Conservation (phyloP, 768 basidiomycete species). For the Hygrocybe coccinea region DNA sequence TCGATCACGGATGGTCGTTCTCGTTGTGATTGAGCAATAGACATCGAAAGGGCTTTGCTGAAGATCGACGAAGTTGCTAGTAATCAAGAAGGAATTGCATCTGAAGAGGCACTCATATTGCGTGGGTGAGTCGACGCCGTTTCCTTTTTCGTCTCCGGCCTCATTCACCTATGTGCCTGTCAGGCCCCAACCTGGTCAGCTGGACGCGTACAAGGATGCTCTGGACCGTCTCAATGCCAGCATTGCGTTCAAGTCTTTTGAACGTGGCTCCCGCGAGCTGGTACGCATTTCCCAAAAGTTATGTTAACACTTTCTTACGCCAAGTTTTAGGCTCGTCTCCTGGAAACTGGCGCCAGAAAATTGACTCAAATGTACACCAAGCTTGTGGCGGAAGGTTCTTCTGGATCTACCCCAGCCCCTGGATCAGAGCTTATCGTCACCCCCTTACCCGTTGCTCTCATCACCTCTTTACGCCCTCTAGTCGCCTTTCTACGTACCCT, state of each 20-base stretch:
- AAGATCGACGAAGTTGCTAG: constrained; percentile 79
- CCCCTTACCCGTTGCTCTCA: constrained; percentile 52
- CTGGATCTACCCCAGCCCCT: constrained; percentile 62
- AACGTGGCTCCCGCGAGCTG: constrained; percentile 50
- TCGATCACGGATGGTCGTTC: not conserved
- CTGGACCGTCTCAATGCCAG: constrained; percentile 73
- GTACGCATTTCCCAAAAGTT: constrained; percentile 28
- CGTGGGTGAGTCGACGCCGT: constrained; percentile 51
- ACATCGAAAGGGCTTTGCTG: constrained; percentile 72
- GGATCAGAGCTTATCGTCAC: constrained; percentile 51
- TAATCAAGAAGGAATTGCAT: constrained; percentile 68
- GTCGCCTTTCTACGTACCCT: constrained; percentile 66
- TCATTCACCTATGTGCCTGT: not conserved
- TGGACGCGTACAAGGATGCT: constrained; percentile 63
- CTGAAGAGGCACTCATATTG: constrained; percentile 73
- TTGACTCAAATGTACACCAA: constrained; percentile 80
- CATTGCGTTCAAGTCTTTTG: constrained; percentile 69
- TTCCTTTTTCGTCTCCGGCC: constrained; percentile 1
- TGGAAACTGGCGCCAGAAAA: constrained; percentile 82
- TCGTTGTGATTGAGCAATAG: constrained; percentile 32
- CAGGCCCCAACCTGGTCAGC: constrained; percentile 68
- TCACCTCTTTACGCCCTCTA: constrained; percentile 54
- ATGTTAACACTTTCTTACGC: not conserved
- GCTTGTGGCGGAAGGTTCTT: constrained; percentile 80
- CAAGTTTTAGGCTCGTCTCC: constrained; percentile 50